Base-by-base conservation (phyloP, 2,329 filamentous ascomycete genomes). In the Plenodomus biglobosus region DNA sequence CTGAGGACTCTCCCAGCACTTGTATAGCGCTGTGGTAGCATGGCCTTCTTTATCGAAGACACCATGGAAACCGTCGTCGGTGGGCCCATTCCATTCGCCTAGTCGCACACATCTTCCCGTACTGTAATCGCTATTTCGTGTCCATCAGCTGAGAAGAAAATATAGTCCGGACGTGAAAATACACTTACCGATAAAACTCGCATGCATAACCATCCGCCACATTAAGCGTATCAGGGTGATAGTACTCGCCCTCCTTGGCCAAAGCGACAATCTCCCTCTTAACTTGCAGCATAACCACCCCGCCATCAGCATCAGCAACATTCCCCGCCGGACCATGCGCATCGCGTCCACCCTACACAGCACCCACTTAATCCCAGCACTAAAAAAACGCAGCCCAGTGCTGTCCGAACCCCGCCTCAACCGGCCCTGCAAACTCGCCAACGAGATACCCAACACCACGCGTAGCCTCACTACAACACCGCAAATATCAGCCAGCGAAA, bases 331-430 rank as follows among this genome's bases (percentile, higher is more conserved):
- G 27, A 15, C 27, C 11, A 32, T 32, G 27, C 6, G 13, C 27
- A 8, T 10, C 27, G 7, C 3, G 6, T 10, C 7, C 3, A 32
- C 6, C 3, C 8, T 15, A 3, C 11, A 11, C 27, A 15, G 11
- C 27, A 11, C 15, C 15, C 8, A 15, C 13, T 22, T 20, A 13
- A 3, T 30, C 4, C 46, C 46, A 52, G 22, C 49, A 55, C 38
- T 42, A 24, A 20, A 52, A 55, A 10, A 44, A 55, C 10, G 49
- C 52, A 19, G 49, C 49, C 46, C 43, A 52, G 15, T 50, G 15
- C 1, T 15, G 4, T 2, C 35, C 40, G 21, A 55, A 55, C 3
- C 19, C 34, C 13, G 35, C 46, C 2, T 52, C 42, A 1, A 35
- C 19, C 3, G 44, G 46, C 3, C 52, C 52, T 11, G 18, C 8